These are phyloP conservation scores for Cyberlindnera meyerae DNA, from an alignment of 805 yeast genomes.

Conservation along the genomic window DNA sequence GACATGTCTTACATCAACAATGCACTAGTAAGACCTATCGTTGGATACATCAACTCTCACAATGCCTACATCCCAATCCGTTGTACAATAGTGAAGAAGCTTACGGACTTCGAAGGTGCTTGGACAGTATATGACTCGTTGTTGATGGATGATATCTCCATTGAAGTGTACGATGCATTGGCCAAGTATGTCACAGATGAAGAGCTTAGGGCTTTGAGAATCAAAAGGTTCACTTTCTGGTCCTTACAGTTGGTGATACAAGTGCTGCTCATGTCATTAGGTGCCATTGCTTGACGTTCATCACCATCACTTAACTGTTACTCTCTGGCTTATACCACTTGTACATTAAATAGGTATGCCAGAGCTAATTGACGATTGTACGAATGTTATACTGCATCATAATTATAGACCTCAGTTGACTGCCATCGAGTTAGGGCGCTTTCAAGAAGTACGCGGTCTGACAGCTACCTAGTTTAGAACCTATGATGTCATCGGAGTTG, in stretches of 20 bases:
- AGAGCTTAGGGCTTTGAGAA: constrained; percentile 61
- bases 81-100: constrained; percentile 73
- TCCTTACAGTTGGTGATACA: constrained; percentile 81
- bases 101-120: constrained; percentile 86
- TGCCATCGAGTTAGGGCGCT: no score
- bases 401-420: no score
- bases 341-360: no score
- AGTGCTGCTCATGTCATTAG: constrained; percentile 74
- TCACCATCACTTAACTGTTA: neutral
- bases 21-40: constrained; percentile 90
- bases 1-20: constrained; percentile 88
- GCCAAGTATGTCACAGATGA: constrained; percentile 87
- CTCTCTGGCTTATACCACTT: no score
- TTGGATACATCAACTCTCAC: constrained; percentile 87
- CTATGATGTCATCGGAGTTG: no score
- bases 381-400: no score
- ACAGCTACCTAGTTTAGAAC: no score
- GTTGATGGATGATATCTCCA: constrained; percentile 85
- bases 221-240: constrained; percentile 91
- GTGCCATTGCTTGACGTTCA: constrained; percentile 49
- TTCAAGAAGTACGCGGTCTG: no score
- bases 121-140: constrained; percentile 94
- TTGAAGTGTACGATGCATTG: constrained; percentile 86
- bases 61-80: constrained; percentile 85
- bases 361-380: no score